Evolutionary conservation across 1,284 basidiomycete species (phyloP).

Genomic region (Malassezia equina): DNA sequence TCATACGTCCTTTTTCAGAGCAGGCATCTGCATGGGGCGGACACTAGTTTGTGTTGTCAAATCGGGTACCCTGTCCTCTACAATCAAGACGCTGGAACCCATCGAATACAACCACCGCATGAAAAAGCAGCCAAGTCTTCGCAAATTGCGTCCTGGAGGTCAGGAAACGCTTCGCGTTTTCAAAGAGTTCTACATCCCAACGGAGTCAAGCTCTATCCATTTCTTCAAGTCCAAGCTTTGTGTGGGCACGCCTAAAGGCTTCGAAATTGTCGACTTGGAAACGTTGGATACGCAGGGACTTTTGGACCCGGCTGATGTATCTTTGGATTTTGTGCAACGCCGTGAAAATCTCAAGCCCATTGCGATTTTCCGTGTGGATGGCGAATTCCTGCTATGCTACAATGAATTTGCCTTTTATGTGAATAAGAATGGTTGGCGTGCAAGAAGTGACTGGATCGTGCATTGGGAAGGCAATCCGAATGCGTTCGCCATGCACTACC

Average conservation of each 20-base stretch:
- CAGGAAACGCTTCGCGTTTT: conserved; percentile 90
- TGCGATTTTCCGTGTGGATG: conserved; percentile 91
- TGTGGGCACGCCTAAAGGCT: conserved; percentile 94
- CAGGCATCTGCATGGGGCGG: conserved; percentile 79
- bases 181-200: conserved; percentile 94
- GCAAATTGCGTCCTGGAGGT: conserved; percentile 81
- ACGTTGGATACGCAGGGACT: conserved; percentile 92
- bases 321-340: conserved; percentile 85
- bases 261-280: conserved; percentile 97
- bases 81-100: conserved; percentile 94
- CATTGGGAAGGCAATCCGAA: conserved; percentile 93
- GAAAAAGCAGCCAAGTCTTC: conserved; percentile 71
- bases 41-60: conserved; percentile 98
- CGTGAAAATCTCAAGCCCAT: conserved; percentile 81
- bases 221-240: conserved; percentile 96
- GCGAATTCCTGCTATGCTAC: conserved; percentile 94
- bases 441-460: conserved; percentile 82
- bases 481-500: conserved; percentile 88
- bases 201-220: conserved; percentile 90
- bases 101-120: conserved; percentile 73
- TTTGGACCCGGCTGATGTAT: conserved; percentile 81
- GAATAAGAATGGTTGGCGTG: conserved; percentile 88
- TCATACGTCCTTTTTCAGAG: conserved; percentile 96
- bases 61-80: conserved; percentile 82
- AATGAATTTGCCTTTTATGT: conserved; percentile 99